Conservation (phyloP, 805 yeast genomes). For the Allodekkera sacchari region DNA sequence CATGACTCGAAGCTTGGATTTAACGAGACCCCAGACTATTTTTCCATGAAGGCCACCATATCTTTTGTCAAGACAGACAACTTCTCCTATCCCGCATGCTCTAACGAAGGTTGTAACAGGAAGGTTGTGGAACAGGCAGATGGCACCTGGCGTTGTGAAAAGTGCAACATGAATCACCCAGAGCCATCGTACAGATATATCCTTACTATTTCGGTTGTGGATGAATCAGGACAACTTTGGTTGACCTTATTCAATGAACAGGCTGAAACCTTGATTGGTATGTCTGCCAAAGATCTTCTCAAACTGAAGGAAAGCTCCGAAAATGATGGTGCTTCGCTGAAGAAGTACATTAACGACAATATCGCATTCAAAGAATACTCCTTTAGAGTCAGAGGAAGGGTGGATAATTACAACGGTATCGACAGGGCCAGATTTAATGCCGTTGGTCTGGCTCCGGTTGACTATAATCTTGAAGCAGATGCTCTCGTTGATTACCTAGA, state of each 20-base stretch:
- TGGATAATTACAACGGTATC: slow-evolving; percentile 75
- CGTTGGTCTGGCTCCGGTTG: slow-evolving; percentile 41
- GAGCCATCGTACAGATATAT: slow-evolving; percentile 77
- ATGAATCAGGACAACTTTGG: slow-evolving; percentile 80
- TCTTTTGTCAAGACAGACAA: slow-evolving; percentile 64
- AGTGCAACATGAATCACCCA: slow-evolving; percentile 64
- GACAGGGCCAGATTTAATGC: slow-evolving; percentile 70
- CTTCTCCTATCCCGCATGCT: slow-evolving; percentile 87
- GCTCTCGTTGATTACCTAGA: slow-evolving; percentile 41
- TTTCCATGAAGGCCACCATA: slow-evolving; percentile 66
- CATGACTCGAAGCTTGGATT: slow-evolving; percentile 62
- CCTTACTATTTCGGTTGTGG: slow-evolving; percentile 68
- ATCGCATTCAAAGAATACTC: slow-evolving; percentile 59
- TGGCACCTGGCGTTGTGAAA: slow-evolving; percentile 89
- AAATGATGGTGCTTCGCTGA: slow-evolving; percentile 32
- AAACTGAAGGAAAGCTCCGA: slow-evolving; percentile 35
- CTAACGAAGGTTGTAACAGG: slow-evolving; percentile 66
- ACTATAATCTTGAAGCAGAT: slow-evolving; percentile 53
- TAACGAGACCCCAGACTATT: slow-evolving; percentile 74
- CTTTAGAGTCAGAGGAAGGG: slow-evolving; percentile 74
- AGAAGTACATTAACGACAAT: slow-evolving; percentile 18
- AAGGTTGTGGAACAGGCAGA: slow-evolving; percentile 70
- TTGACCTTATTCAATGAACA: slow-evolving; percentile 79
- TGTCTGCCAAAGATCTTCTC: slow-evolving; percentile 55
- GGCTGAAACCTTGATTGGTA: slow-evolving; percentile 56